Percentiles rank a stretch among this genome's conserved stretches.
Conservation (phyloP, 2,329 filamentous ascomycete species). For the Diaporthe sp. region DNA sequence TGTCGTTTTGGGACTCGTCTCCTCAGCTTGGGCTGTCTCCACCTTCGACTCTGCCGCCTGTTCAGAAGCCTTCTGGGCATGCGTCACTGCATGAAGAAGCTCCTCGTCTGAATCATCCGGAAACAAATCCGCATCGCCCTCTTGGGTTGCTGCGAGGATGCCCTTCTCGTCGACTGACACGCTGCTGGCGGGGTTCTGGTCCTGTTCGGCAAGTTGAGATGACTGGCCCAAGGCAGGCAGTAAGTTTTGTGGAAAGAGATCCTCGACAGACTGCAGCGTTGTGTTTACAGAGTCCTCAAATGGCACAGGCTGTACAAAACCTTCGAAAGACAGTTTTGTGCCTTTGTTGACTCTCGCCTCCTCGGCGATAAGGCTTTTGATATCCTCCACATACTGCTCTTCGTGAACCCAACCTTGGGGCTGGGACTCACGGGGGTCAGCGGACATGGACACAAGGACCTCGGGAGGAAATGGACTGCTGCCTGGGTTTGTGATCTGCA, state of each 20-base stretch:
- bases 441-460: conserved; percentile 88
- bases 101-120: conserved; percentile 66
- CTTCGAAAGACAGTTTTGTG: conserved; percentile 67
- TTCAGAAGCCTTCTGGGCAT: conserved; percentile 35
- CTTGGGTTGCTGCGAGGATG: conserved; percentile 54
- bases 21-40: conserved; percentile 11
- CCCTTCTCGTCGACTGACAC: conserved; percentile 74
- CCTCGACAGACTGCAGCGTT: conserved; percentile 83
- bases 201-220: conserved; percentile 41
- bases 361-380: conserved; percentile 70
- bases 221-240: conserved; percentile 56
- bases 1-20: neutral
- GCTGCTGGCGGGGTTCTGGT: conserved; percentile 51
- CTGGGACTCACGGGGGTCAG: conserved; percentile 77
- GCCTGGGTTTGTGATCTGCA: conserved; percentile 71
- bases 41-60: conserved; percentile 20
- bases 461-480: conserved; percentile 85
- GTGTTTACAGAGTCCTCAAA: conserved; percentile 76
- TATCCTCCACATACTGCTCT: conserved; percentile 78
- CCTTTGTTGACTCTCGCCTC: conserved; percentile 66
- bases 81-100: conserved; percentile 44
- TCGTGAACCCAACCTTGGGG: conserved; percentile 94
- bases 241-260: conserved; percentile 80
- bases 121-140: conserved; percentile 60
- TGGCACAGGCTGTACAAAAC: conserved; percentile 67